Percentiles rank a stretch among this genome's conserved stretches.
Evolutionary conservation across 192 early-diverging fungal species (phyloP).

Genomic region (Gamsiella multidivaricata): DNA sequence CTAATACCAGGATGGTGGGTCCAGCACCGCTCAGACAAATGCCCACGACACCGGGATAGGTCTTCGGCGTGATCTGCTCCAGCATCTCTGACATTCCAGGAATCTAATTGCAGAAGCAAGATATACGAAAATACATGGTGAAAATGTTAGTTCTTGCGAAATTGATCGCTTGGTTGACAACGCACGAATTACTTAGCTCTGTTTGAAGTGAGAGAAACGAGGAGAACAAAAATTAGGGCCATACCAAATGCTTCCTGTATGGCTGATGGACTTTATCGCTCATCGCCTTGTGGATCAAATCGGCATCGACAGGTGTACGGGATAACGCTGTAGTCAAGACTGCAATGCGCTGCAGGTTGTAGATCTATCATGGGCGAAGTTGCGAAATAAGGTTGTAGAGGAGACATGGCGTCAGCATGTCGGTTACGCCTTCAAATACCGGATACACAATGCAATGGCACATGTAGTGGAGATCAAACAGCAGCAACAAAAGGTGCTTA

Average conservation of each 20-base stretch:
- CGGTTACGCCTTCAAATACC: too few species aligned
- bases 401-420: neutral
- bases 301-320: constrained; percentile 74
- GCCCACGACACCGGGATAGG: constrained; percentile 87
- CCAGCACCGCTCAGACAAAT: constrained; percentile 96
- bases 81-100: constrained; percentile 94
- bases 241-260: constrained; percentile 91
- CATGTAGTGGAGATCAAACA: too few species aligned
- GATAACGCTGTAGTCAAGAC: constrained; percentile 89
- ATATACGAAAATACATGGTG: too few species aligned
- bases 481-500: constrained; percentile 58
- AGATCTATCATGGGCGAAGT: constrained; percentile 60
- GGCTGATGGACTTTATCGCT: constrained; percentile 96
- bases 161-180: neutral
- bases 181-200: neutral
- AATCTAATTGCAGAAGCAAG: too few species aligned
- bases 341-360: constrained; percentile 95
- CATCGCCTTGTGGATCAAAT: constrained; percentile 92
- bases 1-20: constrained; percentile 94
- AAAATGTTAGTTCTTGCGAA: too few species aligned
- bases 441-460: too few species aligned
- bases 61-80: constrained; percentile 74
- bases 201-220: neutral
- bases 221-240: constrained; percentile 3
- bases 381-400: constrained; percentile 12